Conservation (phyloP, 1,284 basidiomycete species). For the Leccinum brunneo-olivaceum region DNA sequence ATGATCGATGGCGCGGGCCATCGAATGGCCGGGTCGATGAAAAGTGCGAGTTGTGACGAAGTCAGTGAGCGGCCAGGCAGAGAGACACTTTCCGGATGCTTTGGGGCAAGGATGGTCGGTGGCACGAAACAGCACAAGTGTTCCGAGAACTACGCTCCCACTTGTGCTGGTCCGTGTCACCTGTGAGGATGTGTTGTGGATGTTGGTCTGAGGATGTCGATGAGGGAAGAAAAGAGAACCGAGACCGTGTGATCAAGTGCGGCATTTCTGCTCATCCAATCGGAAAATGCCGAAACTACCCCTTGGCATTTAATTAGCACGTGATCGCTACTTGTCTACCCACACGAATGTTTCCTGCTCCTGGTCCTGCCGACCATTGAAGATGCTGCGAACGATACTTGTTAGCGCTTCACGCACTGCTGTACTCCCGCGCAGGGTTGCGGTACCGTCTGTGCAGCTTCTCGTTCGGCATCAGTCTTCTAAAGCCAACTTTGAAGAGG, state of each 20-base stretch:
- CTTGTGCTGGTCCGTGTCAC: slow-evolving; percentile 26
- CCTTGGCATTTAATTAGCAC: too few relatives aligned
- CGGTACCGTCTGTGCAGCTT: slow-evolving; percentile 9
- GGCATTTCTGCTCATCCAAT: slow-evolving; percentile 4
- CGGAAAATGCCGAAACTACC: slow-evolving; percentile 1
- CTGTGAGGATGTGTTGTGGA: neutral
- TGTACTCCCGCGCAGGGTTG: slow-evolving; percentile 2
- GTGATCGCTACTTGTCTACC: too few relatives aligned
- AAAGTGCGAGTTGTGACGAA: neutral
- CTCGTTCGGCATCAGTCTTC: slow-evolving; percentile 20
- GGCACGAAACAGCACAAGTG: slow-evolving; percentile 30
- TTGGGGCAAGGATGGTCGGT: neutral
- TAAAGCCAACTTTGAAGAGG: slow-evolving; percentile 24
- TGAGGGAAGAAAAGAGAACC: neutral
- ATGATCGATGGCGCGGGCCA: neutral
- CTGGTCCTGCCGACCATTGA: neutral
- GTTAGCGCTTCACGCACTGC: slow-evolving; percentile 11
- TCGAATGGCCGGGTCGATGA: neutral
- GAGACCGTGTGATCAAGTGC: neutral
- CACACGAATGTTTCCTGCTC: too few relatives aligned
- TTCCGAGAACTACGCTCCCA: slow-evolving; percentile 47
- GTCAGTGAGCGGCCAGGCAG: neutral
- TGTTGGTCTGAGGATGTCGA: neutral
- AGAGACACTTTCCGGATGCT: neutral
- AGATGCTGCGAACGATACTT: slow-evolving; percentile 24